Evolutionary conservation across 805 yeast species (phyloP).

Genomic region (Kuraishia capsulata): DNA sequence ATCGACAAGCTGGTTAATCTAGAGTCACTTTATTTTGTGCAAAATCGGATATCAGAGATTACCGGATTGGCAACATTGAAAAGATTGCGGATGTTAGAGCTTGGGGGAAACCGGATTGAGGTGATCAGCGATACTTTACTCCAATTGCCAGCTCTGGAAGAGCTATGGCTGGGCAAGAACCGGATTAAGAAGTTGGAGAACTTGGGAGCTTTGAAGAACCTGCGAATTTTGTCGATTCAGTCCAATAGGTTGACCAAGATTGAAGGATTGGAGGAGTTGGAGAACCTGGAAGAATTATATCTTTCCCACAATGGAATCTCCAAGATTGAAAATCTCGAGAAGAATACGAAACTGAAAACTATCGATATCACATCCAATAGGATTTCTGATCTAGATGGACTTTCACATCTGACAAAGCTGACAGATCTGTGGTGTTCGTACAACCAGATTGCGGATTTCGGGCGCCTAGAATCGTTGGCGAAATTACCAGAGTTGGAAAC

Average conservation of each 20-base stretch:
- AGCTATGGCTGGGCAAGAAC: slow-evolving; percentile 92
- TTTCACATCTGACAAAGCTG: slow-evolving; percentile 56
- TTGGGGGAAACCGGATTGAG: slow-evolving; percentile 81
- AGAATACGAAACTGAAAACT: slow-evolving; percentile 55
- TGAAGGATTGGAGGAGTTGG: slow-evolving; percentile 71
- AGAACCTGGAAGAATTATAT: slow-evolving; percentile 75
- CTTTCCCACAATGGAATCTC: slow-evolving; percentile 76
- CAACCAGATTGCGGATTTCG: slow-evolving; percentile 60
- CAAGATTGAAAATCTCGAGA: slow-evolving; percentile 70
- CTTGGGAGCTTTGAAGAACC: slow-evolving; percentile 45
- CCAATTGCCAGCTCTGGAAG: slow-evolving; percentile 46
- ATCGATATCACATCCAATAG: slow-evolving; percentile 78
- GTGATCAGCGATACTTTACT: slow-evolving; percentile 47
- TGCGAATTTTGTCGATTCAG: slow-evolving; percentile 79
- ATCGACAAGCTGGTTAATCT: slow-evolving; percentile 52
- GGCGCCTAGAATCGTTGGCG: slow-evolving; percentile 59
- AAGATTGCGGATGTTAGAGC: slow-evolving; percentile 61
- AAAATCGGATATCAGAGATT: slow-evolving; percentile 72
- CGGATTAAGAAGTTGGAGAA: slow-evolving; percentile 58
- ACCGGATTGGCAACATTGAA: slow-evolving; percentile 51
- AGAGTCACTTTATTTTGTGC: slow-evolving; percentile 75
- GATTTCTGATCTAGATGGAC: slow-evolving; percentile 49
- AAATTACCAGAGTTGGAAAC: slow-evolving; percentile 63
- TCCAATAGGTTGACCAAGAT: slow-evolving; percentile 70
- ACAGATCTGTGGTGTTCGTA: slow-evolving; percentile 94